Percentiles rank a stretch among this genome's conserved stretches.
These are phyloP conservation scores for Amoebophrya sp. DNA, from an alignment of 169 alveolate genomes.

Conservation along the genomic window DNA sequence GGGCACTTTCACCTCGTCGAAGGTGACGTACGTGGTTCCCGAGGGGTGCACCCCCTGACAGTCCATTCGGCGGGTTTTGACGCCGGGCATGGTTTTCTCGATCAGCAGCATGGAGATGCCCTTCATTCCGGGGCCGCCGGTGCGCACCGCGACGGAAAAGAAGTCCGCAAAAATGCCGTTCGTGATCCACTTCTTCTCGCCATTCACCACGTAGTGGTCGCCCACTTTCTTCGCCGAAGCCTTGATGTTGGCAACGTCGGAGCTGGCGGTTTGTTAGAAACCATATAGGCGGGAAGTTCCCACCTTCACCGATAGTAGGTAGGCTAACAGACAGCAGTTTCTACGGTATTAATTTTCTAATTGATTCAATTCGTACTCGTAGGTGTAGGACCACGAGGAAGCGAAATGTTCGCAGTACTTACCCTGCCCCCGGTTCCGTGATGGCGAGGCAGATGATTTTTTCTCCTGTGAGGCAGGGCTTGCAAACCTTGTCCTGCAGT, in stretches of 20 bases:
- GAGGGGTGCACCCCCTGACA: slow-evolving; percentile 31
- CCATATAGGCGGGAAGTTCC: too few relatives aligned
- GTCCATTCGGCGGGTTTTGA: slow-evolving; percentile 27
- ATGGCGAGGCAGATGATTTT: slow-evolving; percentile 33
- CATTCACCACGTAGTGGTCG: slow-evolving; percentile 30
- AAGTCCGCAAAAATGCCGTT: slow-evolving; percentile 36
- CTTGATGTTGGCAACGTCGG: slow-evolving; percentile 30
- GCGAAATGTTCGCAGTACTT: background rate
- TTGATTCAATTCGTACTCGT: background rate
- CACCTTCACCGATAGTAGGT: too few relatives aligned
- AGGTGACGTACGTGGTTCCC: slow-evolving; percentile 31
- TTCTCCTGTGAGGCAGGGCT: slow-evolving; percentile 22
- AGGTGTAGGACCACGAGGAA: background rate
- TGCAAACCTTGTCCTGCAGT: background rate
- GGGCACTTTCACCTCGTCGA: slow-evolving; percentile 33
- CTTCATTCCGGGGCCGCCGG: slow-evolving; percentile 35
- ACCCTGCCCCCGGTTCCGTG: slow-evolving; percentile 30
- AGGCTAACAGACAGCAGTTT: too few relatives aligned
- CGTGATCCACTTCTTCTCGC: slow-evolving; percentile 38
- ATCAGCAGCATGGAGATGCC: slow-evolving; percentile 31
- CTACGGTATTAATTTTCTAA: too few relatives aligned
- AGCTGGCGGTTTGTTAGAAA: too few relatives aligned
- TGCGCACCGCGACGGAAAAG: slow-evolving; percentile 36
- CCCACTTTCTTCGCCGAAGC: slow-evolving; percentile 27
- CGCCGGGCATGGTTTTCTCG: slow-evolving; percentile 21